Conservation (phyloP, 768 basidiomycete genomes). For the Psilocybe tampanensis region DNA sequence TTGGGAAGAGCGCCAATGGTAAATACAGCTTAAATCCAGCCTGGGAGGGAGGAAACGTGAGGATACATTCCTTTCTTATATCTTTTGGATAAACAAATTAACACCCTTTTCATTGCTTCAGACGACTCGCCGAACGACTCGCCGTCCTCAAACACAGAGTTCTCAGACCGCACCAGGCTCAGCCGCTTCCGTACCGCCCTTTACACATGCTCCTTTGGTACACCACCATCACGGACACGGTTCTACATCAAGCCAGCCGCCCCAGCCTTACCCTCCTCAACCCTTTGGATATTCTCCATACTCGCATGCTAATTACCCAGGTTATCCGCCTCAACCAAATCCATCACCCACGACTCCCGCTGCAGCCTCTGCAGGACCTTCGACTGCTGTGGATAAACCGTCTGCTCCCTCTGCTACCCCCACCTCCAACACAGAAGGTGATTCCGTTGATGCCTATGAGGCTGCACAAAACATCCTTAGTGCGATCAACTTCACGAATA, state of each 20-base stretch:
- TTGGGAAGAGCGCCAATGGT: constrained; percentile 73
- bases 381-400: constrained; percentile 11
- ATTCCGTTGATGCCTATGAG: constrained; percentile 69
- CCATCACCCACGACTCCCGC: constrained; percentile 21
- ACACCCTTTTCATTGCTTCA: constrained; percentile 26
- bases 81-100: neutral
- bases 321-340: constrained; percentile 25
- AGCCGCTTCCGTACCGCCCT: constrained; percentile 48
- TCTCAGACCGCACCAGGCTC: constrained; percentile 28
- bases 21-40: constrained; percentile 75
- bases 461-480: constrained; percentile 78
- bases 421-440: constrained; percentile 31
- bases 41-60: constrained; percentile 84
- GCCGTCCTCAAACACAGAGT: constrained; percentile 69
- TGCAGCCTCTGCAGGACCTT: constrained; percentile 16
- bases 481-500: constrained; percentile 70
- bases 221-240: constrained; percentile 35
- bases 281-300: constrained; percentile 43
- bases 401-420: neutral
- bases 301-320: constrained; percentile 17
- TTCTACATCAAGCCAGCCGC: constrained; percentile 16
- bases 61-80: constrained; percentile 27
- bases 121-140: constrained; percentile 78
- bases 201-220: constrained; percentile 57
- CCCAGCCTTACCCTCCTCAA: constrained; percentile 37